Evolutionary conservation across 164 flowering plant species (phyloP).

Genomic region (Nymphaea thermarum): DNA sequence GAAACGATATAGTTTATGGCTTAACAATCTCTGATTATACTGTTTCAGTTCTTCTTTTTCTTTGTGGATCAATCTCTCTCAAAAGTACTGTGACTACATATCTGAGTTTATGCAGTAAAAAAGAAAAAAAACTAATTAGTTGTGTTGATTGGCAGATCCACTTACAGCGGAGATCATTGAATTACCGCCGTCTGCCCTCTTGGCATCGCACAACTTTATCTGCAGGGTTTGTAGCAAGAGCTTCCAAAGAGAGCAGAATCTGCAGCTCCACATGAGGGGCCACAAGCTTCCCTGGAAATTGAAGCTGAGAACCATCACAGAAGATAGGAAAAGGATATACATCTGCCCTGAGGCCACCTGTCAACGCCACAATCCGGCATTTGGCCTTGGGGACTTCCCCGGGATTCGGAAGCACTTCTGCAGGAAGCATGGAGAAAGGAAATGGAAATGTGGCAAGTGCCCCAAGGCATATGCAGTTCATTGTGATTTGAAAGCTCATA

Average conservation of each 20-base stretch:
- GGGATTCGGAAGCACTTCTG: constrained; percentile 59
- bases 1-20: too few species aligned
- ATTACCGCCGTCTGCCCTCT: constrained; percentile 37
- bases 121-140: background rate
- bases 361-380: constrained; percentile 45
- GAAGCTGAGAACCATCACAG: constrained; percentile 30
- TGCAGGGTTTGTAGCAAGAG: constrained; percentile 58
- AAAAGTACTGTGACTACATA: too few species aligned
- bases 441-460: constrained; percentile 60
- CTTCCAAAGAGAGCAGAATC: constrained; percentile 55
- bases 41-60: background rate
- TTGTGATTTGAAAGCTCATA: constrained; percentile 59
- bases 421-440: constrained; percentile 60
- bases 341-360: constrained; percentile 45
- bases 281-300: constrained; percentile 72
- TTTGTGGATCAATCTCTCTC: background rate
- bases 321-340: constrained; percentile 39
- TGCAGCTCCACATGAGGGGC: constrained; percentile 48
- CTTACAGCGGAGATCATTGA: constrained; percentile 41
- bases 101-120: too few species aligned
- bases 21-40: too few species aligned
- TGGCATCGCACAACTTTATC: constrained; percentile 48
- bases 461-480: constrained; percentile 58
- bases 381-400: constrained; percentile 50
- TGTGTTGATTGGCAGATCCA: constrained; percentile 27